Percentiles rank a stretch among this genome's conserved stretches.
Evolutionary conservation across 352 stramenopile species (phyloP).

Genomic region (Phytophthora tentaculata): DNA sequence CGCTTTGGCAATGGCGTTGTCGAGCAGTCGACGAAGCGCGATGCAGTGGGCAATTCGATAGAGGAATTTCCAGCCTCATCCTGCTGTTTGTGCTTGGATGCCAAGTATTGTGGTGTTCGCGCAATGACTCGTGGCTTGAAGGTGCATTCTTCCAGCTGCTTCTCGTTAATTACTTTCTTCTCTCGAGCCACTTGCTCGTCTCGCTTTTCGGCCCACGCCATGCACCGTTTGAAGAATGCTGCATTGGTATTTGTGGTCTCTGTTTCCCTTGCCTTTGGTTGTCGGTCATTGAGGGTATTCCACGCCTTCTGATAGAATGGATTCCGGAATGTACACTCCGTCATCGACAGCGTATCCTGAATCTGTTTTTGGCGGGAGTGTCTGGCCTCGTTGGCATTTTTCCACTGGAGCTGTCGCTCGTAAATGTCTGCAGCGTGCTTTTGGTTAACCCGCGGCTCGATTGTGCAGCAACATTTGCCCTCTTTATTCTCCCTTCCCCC

Average conservation of each 20-base stretch:
- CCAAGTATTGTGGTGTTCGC: slow-evolving; percentile 21
- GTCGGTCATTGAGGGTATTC: slow-evolving; percentile 25
- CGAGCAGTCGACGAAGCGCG: slow-evolving; percentile 13
- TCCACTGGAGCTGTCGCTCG: slow-evolving; percentile 66
- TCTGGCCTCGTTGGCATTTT: slow-evolving; percentile 49
- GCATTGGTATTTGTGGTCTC: background rate
- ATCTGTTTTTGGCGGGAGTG: slow-evolving; percentile 40
- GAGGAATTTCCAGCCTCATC: background rate
- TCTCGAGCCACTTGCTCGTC: slow-evolving; percentile 44
- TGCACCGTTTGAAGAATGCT: slow-evolving; percentile 59
- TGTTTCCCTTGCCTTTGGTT: slow-evolving; percentile 16
- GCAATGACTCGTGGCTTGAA: slow-evolving; percentile 47
- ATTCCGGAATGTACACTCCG: slow-evolving; percentile 68
- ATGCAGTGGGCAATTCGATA: background rate
- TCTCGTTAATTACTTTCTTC: slow-evolving; percentile 45
- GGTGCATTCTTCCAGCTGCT: slow-evolving; percentile 59
- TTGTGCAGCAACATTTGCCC: slow-evolving; percentile 27
- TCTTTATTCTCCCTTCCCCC: slow-evolving; percentile 28
- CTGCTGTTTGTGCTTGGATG: background rate
- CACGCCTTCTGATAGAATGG: slow-evolving; percentile 54
- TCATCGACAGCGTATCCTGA: slow-evolving; percentile 40
- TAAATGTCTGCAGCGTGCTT: slow-evolving; percentile 56
- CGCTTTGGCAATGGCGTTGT: slow-evolving; percentile 3
- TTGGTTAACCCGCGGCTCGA: slow-evolving; percentile 22
- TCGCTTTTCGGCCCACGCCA: slow-evolving; percentile 47